Conservation (phyloP, 345 rosid species). For the Lepidium africanum region DNA sequence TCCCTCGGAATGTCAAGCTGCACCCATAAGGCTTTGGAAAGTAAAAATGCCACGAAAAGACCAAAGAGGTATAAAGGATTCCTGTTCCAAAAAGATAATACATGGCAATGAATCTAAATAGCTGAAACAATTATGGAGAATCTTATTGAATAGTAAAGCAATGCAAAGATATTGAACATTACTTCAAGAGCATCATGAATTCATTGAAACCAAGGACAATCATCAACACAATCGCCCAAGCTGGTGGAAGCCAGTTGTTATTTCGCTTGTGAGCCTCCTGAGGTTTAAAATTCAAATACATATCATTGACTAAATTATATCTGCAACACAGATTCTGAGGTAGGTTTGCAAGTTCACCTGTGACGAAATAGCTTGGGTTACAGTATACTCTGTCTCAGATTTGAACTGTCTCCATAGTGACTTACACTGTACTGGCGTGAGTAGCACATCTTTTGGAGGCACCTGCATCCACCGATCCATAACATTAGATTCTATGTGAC, state of each 20-base stretch:
- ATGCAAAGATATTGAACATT: slow-evolving; percentile 6
- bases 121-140: not conserved
- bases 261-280: slow-evolving; percentile 63
- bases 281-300: not conserved
- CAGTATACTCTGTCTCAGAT: slow-evolving; percentile 59
- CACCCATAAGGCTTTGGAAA: slow-evolving; percentile 69
- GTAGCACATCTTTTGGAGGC: slow-evolving; percentile 43
- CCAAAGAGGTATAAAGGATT: slow-evolving; percentile 67
- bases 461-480: slow-evolving; percentile 31
- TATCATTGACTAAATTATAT: not conserved
- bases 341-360: slow-evolving; percentile 39
- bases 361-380: slow-evolving; percentile 70
- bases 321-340: not conserved
- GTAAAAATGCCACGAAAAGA: slow-evolving; percentile 45
- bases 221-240: slow-evolving; percentile 61
- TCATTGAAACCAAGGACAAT: slow-evolving; percentile 66
- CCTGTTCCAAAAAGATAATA: slow-evolving; percentile 42
- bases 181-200: slow-evolving; percentile 70
- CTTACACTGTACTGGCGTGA: slow-evolving; percentile 72
- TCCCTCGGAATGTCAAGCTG: slow-evolving; percentile 55
- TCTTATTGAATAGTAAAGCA: slow-evolving; percentile 2
- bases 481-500: not conserved
- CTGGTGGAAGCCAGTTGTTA: slow-evolving; percentile 71
- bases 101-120: not conserved
- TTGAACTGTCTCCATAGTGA: slow-evolving; percentile 82